Percentiles rank a stretch among this genome's conserved stretches.
These are phyloP conservation scores for Auriscalpium orientale DNA, from an alignment of 768 basidiomycete genomes.

Conservation along the genomic window DNA sequence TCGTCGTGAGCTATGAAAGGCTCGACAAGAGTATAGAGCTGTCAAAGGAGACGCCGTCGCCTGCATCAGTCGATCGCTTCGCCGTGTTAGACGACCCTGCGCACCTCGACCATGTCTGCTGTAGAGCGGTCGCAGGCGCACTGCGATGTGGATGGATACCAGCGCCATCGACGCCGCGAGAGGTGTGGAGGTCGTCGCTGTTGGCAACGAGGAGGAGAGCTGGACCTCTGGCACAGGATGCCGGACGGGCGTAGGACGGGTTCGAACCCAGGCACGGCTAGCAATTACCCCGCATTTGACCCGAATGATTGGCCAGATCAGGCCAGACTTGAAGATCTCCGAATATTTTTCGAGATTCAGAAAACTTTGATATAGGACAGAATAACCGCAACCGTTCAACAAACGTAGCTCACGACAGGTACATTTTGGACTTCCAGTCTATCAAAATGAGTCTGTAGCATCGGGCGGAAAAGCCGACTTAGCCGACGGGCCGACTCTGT, in stretches of 20 bases:
- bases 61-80: neutral
- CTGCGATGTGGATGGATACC: constrained; percentile 3
- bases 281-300: constrained; percentile 9
- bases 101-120: too few species aligned
- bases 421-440: too few species aligned
- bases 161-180: constrained; percentile 11
- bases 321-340: too few species aligned
- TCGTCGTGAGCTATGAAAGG: constrained; percentile 7
- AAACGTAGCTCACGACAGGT: too few species aligned
- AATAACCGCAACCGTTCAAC: too few species aligned
- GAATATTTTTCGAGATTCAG: too few species aligned
- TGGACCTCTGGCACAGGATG: too few species aligned
- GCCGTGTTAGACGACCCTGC: too few species aligned
- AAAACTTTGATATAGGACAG: too few species aligned
- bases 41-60: neutral
- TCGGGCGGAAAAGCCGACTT: too few species aligned
- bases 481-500: too few species aligned
- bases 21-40: neutral
- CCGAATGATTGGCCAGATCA: constrained; percentile 1
- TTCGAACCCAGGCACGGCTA: neutral
- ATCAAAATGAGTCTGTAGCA: too few species aligned
- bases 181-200: neutral
- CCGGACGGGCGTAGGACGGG: neutral
- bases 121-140: neutral
- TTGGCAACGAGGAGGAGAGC: neutral